Base-by-base conservation (phyloP, 331 rosid species). In the Quercus tomentella region DNA sequence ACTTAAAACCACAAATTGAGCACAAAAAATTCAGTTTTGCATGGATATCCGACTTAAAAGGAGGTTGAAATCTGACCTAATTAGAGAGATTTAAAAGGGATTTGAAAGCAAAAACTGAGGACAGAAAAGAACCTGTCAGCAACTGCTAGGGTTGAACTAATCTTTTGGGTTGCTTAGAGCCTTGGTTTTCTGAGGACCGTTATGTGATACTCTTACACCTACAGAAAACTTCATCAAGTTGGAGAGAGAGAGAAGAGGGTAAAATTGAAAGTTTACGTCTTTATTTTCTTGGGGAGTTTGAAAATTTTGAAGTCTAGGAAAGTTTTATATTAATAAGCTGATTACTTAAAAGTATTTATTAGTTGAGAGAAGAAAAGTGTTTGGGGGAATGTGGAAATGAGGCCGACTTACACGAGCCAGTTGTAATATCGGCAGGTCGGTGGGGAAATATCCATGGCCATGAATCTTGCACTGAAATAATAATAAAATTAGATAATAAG, bases 121-220 rank as follows among this genome's bases (percentile, higher is more conserved):
- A 22, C 20, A 72, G 97, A 92, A 88, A 95, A 89, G 81, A 89
- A 92, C 98, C 75, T 89, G 89, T 77, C 84, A 95, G 94, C 97
- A 87, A 90, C 91, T 75, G 69, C 91, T 75, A 72, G 84, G 87
- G 63, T 79, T 76, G 68, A 76, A 67, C 79, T 70, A 83, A 75
- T 81, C 83, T 55, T 67, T 20, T 79, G 65, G 91, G 88, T 88
- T 92, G 93, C 94, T 90, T 92, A 77, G 86, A 86, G 84, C 65
- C 81, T 69, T 18, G 86, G 86, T 74, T 84, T 82, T 84, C 83
- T 82, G 84, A 63, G 75, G 70, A 78, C 86, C 89, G 87, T 86
- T 87, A 76, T 88, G 73, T 3, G 75, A 70, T 52, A 6, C 65
- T 70, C 16, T 58, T 21, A 58, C 2, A 71, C 75, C 15, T 49